Evolutionary conservation across 805 yeast genomes (phyloP), one percentile per base, ranked within the genome.

Genomic region (Wickerhamomyces canadensis): DNA sequence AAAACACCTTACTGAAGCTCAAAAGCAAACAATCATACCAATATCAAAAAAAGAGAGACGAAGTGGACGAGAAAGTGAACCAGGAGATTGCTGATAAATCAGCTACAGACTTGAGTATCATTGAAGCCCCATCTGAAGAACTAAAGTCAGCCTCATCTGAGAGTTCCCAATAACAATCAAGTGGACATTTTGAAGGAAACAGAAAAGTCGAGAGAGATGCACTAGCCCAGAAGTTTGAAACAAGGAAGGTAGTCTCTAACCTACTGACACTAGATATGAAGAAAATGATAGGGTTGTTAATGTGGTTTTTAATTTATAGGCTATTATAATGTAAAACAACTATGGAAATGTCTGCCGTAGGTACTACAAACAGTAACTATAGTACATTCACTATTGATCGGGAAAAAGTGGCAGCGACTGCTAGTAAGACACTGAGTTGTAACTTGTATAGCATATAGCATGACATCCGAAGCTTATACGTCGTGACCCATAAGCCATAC

Each of bases 1-100:
- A 79, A 47, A 80, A 80, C 50, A 69, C 76, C 5, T 62, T 67
- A 52, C 61, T 79, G 44, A 78, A 78, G 55, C 38, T 58, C 43
- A 56, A 51, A 30, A 44, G 51, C 33, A 61, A 55, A 39, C 42
- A 51, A 38, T 37, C 37, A 4, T 23, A 41, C 7, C 49, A 46
- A 17, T 37, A 49, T 21, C 19, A 28, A 14, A 44, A 51, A 39
- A 50, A 47, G 38, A 40, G 46, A 33, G 44, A 46, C 12, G 46
- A 45, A 41, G 38, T 47, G 13, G 55, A 46, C 22, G 35, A 49
- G 18, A 47, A 49, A 29, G 34, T 48, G 4, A 36, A 41, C 24
- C 28, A 36, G 19, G 48, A 41, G 27, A 19, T 35, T 14, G 33
- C 26, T 2, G 33, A 36, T 19, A 34, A 39, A 13, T 16, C 22